A percentile compares a stretch with the other conserved stretches of the same genome.
Evolutionary conservation across 148 eudicot genomes (phyloP).

Genomic region (Selenicereus undatus): DNA sequence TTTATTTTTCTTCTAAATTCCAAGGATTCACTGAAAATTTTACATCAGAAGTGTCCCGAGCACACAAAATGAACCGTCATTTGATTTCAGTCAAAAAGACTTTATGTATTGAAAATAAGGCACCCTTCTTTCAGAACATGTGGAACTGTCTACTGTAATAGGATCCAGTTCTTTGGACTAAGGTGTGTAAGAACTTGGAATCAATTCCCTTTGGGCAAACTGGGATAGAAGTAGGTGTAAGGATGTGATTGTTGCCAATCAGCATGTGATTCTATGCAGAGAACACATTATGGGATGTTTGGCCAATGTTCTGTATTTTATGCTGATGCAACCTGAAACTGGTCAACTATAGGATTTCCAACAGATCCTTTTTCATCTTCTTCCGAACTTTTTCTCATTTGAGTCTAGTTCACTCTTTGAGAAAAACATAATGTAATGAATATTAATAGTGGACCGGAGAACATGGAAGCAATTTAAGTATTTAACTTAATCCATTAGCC

Average conservation of each 20-base stretch:
- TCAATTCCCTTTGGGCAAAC: conserved; percentile 10
- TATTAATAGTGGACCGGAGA: neutral
- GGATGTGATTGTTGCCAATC: conserved; percentile 15
- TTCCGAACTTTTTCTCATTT: neutral
- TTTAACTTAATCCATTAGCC: too few relatives aligned
- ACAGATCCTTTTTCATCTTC: neutral
- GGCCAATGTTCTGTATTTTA: neutral
- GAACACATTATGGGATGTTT: neutral
- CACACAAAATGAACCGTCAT: neutral
- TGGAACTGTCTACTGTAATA: neutral
- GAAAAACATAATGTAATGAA: neutral
- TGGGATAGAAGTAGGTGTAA: conserved; percentile 16
- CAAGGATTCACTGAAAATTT: neutral
- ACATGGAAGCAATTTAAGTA: neutral
- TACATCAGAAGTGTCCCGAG: neutral
- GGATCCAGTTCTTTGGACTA: neutral
- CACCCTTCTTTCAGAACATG: neutral
- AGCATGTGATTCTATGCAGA: too few relatives aligned
- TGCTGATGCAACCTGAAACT: neutral
- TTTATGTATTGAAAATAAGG: neutral
- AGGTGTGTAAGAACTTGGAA: conserved; percentile 6
- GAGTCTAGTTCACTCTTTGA: neutral
- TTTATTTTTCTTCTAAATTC: neutral
- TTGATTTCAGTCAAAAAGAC: neutral
- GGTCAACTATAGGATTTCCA: neutral